Evolutionary conservation across 805 yeast genomes (phyloP), one percentile per base, ranked within the genome.

Genomic region (Jamesozyma spencerorum): DNA sequence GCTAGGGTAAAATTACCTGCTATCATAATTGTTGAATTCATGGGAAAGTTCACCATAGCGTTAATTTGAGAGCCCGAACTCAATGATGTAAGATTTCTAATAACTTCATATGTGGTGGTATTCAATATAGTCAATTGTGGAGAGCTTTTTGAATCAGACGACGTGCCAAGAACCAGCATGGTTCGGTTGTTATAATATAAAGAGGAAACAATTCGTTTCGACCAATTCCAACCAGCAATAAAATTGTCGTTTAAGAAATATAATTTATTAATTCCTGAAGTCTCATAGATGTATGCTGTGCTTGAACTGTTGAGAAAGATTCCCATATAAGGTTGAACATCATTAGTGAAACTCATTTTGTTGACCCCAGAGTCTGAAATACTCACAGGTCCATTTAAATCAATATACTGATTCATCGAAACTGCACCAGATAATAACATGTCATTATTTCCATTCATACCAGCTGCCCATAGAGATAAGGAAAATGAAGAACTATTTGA

Each of bases 1-100:
- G 81, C 79, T 2, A 83, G 79, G 17, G 66, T 56, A 55, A 84
- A 86, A 33, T 72, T 67, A 18, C 97, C 96, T 31, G 83, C 95
- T 11, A 84, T 66, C 20, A 86, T 60, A 15, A 66, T 50, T 2
- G 70, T 63, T 6, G 62, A 40, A 22, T 68, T 64, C 22, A 59
- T 62, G 18, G 64, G 65, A 26, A 70, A 67, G 27, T 64, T 63
- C 14, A 70, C 47, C 38, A 74, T 57, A 1, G 74, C 57, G 12
- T 66, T 65, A 12, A 77, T 68, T 6, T 57, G 52, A n/a, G 65
- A 62, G 4, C 47, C 46, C 3, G 64, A 61, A 10, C 66, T 57
- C 2, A 71, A 58, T 22, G 10, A 7, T 7, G 63, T 54, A 15
- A 58, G 40, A 7, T 64, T 63, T 12, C 58, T 57, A 18, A 77